Evolutionary conservation across 805 yeast species (phyloP).

Genomic region (Kodamaea nitidulidarum): DNA sequence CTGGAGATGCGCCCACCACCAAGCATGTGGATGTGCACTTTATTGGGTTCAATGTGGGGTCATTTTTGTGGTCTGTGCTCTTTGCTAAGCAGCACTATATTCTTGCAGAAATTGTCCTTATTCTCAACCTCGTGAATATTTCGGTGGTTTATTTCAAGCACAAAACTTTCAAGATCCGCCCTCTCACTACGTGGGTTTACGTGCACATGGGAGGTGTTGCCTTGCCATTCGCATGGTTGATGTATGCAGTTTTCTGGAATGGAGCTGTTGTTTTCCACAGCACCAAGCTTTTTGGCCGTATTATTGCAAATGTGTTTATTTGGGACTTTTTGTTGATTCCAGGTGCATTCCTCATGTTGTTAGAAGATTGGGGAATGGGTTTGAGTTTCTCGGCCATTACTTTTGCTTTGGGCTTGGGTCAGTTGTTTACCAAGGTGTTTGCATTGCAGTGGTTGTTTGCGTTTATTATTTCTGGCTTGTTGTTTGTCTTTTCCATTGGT

Average conservation of each 20-base stretch:
- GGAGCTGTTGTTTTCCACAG: constrained; percentile 75
- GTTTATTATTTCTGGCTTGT: constrained; percentile 55
- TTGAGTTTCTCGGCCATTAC: constrained; percentile 53
- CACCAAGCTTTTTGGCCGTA: constrained; percentile 53
- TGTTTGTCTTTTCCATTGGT: constrained; percentile 48
- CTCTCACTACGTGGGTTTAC: constrained; percentile 48
- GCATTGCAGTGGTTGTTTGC: constrained; percentile 89
- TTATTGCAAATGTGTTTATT: constrained; percentile 67
- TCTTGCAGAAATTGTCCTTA: constrained; percentile 53
- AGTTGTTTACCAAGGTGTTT: constrained; percentile 60
- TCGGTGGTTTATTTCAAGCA: constrained; percentile 52
- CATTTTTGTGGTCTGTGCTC: constrained; percentile 59
- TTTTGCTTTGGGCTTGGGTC: constrained; percentile 68
- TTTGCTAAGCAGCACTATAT: constrained; percentile 59
- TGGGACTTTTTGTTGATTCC: constrained; percentile 78
- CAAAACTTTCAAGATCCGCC: constrained; percentile 55
- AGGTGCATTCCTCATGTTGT: constrained; percentile 49
- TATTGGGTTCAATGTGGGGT: constrained; percentile 54
- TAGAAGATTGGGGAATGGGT: constrained; percentile 71
- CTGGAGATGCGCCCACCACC: constrained; percentile 24
- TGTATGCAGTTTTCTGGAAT: constrained; percentile 77
- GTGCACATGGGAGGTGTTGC: constrained; percentile 67
- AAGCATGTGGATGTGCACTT: constrained; percentile 57
- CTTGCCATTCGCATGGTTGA: constrained; percentile 69
- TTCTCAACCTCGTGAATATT: constrained; percentile 58